Percentiles rank a stretch among this genome's conserved stretches.
These are phyloP conservation scores for Penicillium corylophilum DNA, from an alignment of 2,329 filamentous ascomycete genomes.

Conservation along the genomic window DNA sequence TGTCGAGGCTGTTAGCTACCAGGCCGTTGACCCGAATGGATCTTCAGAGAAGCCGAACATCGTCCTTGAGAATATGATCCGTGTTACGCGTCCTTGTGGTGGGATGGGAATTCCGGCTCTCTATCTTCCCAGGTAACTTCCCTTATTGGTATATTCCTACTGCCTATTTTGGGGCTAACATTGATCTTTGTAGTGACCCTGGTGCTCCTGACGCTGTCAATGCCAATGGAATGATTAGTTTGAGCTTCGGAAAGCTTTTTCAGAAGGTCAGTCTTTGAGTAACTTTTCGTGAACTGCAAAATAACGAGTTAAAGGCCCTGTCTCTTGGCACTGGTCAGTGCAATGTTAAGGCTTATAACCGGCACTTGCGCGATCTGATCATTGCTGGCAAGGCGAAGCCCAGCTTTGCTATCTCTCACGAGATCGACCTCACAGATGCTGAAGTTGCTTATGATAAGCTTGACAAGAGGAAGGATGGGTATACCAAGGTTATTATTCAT, in stretches of 20 bases:
- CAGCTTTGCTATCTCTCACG: conserved; percentile 65
- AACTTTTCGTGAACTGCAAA: neutral
- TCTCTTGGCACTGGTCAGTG: conserved; percentile 63
- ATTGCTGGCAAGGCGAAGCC: conserved; percentile 64
- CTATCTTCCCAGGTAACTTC: conserved; percentile 43
- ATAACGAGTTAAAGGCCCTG: conserved; percentile 48
- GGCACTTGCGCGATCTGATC: conserved; percentile 65
- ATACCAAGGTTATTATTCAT: conserved; percentile 67
- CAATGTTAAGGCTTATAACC: conserved; percentile 68
- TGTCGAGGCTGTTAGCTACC: conserved; percentile 66
- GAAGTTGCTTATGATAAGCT: conserved; percentile 64
- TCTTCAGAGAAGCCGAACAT: conserved; percentile 62
- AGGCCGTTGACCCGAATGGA: conserved; percentile 57
- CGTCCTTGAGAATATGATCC: conserved; percentile 64
- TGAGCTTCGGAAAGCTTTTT: conserved; percentile 67
- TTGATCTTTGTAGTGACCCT: conserved; percentile 56
- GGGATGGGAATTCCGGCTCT: conserved; percentile 62
- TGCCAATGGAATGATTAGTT: conserved; percentile 62
- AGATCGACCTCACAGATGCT: conserved; percentile 62
- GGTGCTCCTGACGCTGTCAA: conserved; percentile 61
- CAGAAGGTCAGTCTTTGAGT: conserved; percentile 54
- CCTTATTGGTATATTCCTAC: too few species aligned
- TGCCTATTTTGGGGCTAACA: too few species aligned
- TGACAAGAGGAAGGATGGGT: conserved; percentile 64
- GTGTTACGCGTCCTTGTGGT: conserved; percentile 60